Percentiles rank a stretch among this genome's conserved stretches.
These are phyloP conservation scores for Suillus paluster DNA, from an alignment of 768 basidiomycete genomes.

Conservation along the genomic window DNA sequence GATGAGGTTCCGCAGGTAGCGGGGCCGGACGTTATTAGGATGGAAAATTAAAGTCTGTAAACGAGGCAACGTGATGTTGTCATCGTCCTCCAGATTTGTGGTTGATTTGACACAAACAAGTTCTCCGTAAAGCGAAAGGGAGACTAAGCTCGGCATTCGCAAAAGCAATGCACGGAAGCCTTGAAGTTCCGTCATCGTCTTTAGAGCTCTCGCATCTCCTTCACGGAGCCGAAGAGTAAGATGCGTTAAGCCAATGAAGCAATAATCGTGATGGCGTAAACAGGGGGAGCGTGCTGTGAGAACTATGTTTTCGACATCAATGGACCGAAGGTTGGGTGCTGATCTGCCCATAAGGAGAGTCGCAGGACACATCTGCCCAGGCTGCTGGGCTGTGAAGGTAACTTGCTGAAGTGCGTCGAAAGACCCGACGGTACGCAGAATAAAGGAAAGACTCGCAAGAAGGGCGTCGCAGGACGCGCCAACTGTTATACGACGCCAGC, in stretches of 20 bases:
- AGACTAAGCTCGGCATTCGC: slow-evolving; percentile 27
- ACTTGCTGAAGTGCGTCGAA: slow-evolving; percentile 32
- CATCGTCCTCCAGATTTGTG: slow-evolving; percentile 11
- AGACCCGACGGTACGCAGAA: slow-evolving; percentile 22
- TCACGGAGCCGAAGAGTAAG: slow-evolving; percentile 32
- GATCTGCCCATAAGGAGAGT: slow-evolving; percentile 27
- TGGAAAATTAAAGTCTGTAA: slow-evolving; percentile 36
- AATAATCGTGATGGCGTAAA: slow-evolving; percentile 19
- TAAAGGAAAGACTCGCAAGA: slow-evolving; percentile 33
- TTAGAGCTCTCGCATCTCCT: slow-evolving; percentile 30
- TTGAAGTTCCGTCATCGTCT: slow-evolving; percentile 33
- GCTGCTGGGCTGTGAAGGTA: slow-evolving; percentile 33
- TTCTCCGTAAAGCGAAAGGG: slow-evolving; percentile 32
- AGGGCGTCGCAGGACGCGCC: slow-evolving; percentile 31
- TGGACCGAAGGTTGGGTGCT: slow-evolving; percentile 25
- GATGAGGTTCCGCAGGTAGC: slow-evolving; percentile 34
- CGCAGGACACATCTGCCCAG: slow-evolving; percentile 32
- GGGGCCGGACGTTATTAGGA: slow-evolving; percentile 34
- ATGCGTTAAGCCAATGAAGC: slow-evolving; percentile 26
- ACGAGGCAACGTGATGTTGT: slow-evolving; percentile 24
- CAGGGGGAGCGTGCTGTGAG: slow-evolving; percentile 23
- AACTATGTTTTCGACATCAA: slow-evolving; percentile 34
- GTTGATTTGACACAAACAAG: slow-evolving; percentile 30
- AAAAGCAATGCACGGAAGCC: slow-evolving; percentile 29
- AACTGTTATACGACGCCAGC: slow-evolving; percentile 34